Conservation (phyloP, 352 stramenopile genomes). For the Phytopythium delawarense region DNA sequence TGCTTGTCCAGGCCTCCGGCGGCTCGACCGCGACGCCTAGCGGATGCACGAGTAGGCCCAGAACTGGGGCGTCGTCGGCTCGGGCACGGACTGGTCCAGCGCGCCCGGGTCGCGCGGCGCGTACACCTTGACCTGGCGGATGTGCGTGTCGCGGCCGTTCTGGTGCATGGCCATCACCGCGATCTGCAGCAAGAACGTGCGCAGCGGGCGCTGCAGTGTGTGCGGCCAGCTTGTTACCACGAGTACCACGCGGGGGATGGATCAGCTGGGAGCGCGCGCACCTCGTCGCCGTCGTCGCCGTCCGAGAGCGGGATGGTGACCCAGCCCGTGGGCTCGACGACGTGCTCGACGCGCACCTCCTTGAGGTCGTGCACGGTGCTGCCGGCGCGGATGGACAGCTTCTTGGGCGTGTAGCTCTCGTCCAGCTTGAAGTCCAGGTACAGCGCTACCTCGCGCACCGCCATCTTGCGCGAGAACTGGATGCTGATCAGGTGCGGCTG, state of each 20-base stretch:
- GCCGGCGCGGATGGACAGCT: constrained; percentile 90
- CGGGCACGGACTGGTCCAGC: constrained; percentile 46
- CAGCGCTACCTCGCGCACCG: constrained; percentile 92
- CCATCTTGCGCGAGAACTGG: constrained; percentile 95
- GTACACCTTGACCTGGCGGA: constrained; percentile 93
- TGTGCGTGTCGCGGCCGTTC: constrained; percentile 96
- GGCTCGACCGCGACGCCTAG: constrained; percentile 7
- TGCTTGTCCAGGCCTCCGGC: not conserved
- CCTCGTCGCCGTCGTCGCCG: constrained; percentile 27
- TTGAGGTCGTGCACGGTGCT: constrained; percentile 95
- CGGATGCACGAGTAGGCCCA: constrained; percentile 65
- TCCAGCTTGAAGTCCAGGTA: constrained; percentile 98
- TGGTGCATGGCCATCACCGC: constrained; percentile 97
- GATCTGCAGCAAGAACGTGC: constrained; percentile 96
- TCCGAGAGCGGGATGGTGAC: constrained; percentile 85
- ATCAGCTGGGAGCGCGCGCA: not conserved
- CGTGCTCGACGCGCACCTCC: constrained; percentile 89
- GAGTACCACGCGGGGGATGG: not conserved
- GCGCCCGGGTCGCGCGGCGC: constrained; percentile 59
- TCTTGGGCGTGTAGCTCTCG: constrained; percentile 98
- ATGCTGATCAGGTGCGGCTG: constrained; percentile 98
- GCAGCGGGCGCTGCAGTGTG: constrained; percentile 36
- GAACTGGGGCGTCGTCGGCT: constrained; percentile 63
- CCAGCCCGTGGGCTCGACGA: constrained; percentile 94
- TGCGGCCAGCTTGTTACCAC: not conserved